Evolutionary conservation across 441 rosid species (phyloP), one percentile per base, ranked within the genome.

Genomic region (Brassica hybrid): DNA sequence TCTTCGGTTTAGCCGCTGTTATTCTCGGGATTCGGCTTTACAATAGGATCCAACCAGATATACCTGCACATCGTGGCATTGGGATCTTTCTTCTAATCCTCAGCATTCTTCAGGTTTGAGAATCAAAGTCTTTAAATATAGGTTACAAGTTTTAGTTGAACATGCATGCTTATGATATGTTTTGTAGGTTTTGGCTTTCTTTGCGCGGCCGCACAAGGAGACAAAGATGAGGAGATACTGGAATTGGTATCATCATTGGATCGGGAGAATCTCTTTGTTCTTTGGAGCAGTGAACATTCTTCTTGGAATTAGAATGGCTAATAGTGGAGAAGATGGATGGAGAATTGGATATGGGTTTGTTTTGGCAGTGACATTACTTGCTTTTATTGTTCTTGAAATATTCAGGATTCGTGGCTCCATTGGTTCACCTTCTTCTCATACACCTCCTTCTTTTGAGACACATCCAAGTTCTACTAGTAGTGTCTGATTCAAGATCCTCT

Each of bases 171-270:
- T n/a, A 48, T 48, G 23, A 19, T 79, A 76, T 84, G 45, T 62
- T 63, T 9, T n/a, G 62, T 6, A 77, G 98, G 84, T 89, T 76
- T 60, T 93, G 85, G 97, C 97, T 4, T 89, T 95, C 80, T 90
- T 95, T 83, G 84, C 91, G 27, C 81, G 95, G 61, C 97, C 99
- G 0, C 79, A 83, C 57, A 90, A 86, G 78, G 97, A 90, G 67
- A 81, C 95, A 10, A 91, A 95, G 87, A 81, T 85, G 60, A 85
- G 97, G 23, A 77, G 64, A 79, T 90, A 87, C 76, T 91, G 98
- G 98, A 93, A 90, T 76, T 91, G 93, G 97, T 93, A 93, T 80
- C 99, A 95, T 72, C 82, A 79, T 67, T 91, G 97, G 97, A 79
- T 84, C 30, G 99, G 99, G 36, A 91, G 94, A 84, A 76, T 88